A percentile compares a stretch with the other conserved stretches of the same genome.
Evolutionary conservation across 495 filamentous ascomycete species (phyloP).

Genomic region (Penicillium manginii): DNA sequence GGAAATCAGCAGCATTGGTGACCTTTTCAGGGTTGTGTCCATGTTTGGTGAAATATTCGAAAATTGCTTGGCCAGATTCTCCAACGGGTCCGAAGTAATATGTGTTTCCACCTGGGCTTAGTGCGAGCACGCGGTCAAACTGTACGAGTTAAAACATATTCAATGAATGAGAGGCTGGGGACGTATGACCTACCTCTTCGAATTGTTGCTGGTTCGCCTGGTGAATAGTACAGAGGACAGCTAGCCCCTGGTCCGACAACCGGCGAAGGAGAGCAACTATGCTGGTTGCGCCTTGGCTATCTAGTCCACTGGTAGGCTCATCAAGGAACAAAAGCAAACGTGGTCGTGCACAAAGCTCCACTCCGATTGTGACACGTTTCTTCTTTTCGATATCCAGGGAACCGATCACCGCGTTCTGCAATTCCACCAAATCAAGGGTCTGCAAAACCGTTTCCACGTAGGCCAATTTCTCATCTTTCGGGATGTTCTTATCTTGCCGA

Average conservation of each 20-base stretch:
- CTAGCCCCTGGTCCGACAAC: conserved; percentile 66
- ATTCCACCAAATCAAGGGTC: conserved; percentile 77
- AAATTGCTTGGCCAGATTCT: conserved; percentile 48
- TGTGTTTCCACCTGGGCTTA: conserved; percentile 65
- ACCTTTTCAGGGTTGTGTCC: conserved; percentile 39
- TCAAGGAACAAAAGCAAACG: conserved; percentile 72
- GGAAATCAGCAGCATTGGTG: conserved; percentile 82
- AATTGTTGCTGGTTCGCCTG: conserved; percentile 80
- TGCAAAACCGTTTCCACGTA: conserved; percentile 84
- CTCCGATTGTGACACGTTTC: conserved; percentile 76
- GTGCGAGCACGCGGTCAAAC: conserved; percentile 70
- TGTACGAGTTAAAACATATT: conserved; percentile 67
- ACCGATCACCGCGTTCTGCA: conserved; percentile 84
- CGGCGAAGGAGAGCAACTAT: conserved; percentile 74
- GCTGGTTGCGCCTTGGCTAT: conserved; percentile 73
- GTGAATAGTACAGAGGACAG: conserved; percentile 70
- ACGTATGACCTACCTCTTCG: conserved; percentile 54
- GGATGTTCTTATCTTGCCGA: conserved; percentile 69
- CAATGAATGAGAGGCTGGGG: conserved; percentile 51
- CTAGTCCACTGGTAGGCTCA: conserved; percentile 74
- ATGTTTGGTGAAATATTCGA: conserved; percentile 57
- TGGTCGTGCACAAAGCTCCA: conserved; percentile 79
- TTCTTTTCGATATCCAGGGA: conserved; percentile 66
- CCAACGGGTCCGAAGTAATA: conserved; percentile 76
- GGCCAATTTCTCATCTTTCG: conserved; percentile 72